phyloP scores from a whole-genome alignment of 2,329 filamentous ascomycete species.

The Alternaria arbusti region DNA sequence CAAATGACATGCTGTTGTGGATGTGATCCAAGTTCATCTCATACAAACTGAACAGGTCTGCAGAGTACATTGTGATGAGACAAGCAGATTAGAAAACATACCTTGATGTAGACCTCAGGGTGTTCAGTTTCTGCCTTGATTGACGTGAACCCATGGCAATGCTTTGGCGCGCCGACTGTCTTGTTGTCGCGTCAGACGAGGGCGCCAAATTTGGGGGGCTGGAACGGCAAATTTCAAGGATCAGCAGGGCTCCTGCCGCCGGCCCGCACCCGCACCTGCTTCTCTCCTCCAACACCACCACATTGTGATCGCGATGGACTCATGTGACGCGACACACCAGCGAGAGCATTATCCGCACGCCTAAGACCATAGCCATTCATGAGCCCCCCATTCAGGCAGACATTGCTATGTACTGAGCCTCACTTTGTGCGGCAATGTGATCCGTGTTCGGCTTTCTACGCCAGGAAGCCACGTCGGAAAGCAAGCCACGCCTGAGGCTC shows the following conservation, averaged over 20 bases:
- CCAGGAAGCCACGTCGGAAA: not conserved
- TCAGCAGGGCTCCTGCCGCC: not conserved
- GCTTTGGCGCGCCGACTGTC: not conserved
- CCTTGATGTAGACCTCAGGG: not conserved
- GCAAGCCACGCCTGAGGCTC: not conserved
- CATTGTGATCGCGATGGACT: not conserved
- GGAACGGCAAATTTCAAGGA: not conserved
- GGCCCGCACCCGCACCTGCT: not conserved
- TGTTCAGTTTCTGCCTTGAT: not conserved
- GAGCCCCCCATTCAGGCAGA: not conserved
- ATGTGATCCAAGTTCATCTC: not conserved
- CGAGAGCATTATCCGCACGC: not conserved
- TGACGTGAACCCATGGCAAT: not conserved
- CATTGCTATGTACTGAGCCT: not conserved
- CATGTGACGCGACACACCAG: not conserved
- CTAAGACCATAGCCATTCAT: accelerated
- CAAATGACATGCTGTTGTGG: not conserved
- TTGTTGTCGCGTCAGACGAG: not conserved
- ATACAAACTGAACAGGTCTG: too few species aligned
- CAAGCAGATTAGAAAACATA: not conserved
- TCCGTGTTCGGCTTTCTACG: not conserved
- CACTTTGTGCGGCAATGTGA: accelerated
- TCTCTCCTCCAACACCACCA: not conserved
- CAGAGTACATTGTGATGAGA: too few species aligned
- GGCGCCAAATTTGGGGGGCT: not conserved